Conservation (phyloP, 495 filamentous ascomycete species). For the Penicillium verhagenii region DNA sequence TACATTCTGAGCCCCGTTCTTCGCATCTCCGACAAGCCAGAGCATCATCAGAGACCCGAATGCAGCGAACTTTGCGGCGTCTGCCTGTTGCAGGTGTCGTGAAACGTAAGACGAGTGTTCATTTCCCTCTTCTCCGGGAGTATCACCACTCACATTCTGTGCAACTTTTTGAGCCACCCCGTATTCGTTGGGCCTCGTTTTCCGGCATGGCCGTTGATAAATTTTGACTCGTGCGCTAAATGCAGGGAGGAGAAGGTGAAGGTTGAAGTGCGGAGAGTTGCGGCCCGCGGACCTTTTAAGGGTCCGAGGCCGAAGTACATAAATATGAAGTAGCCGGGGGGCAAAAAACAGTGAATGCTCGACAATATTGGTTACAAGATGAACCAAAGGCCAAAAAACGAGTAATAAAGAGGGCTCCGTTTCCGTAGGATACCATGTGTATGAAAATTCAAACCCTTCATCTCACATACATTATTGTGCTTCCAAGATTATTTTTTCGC, state of each 20-base stretch:
- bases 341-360: too few relatives aligned
- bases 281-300: neutral
- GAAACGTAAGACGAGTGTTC: neutral
- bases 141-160: conserved; percentile 6
- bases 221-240: neutral
- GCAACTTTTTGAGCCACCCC: conserved; percentile 4
- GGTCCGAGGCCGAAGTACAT: neutral
- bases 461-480: too few relatives aligned
- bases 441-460: too few relatives aligned
- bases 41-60: conserved; percentile 21
- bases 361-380: too few relatives aligned
- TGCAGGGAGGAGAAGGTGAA: neutral
- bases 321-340: too few relatives aligned
- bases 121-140: neutral
- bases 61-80: conserved; percentile 28
- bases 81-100: conserved; percentile 17
- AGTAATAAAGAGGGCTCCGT: too few relatives aligned
- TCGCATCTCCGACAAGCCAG: conserved; percentile 23
- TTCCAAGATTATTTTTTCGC: too few relatives aligned
- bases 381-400: too few relatives aligned
- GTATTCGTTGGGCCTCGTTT: neutral
- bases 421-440: too few relatives aligned
- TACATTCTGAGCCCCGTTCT: conserved; percentile 22
- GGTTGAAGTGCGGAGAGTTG: neutral
- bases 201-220: neutral